Conservation (phyloP, 768 basidiomycete species). For the Russula vinacea region DNA sequence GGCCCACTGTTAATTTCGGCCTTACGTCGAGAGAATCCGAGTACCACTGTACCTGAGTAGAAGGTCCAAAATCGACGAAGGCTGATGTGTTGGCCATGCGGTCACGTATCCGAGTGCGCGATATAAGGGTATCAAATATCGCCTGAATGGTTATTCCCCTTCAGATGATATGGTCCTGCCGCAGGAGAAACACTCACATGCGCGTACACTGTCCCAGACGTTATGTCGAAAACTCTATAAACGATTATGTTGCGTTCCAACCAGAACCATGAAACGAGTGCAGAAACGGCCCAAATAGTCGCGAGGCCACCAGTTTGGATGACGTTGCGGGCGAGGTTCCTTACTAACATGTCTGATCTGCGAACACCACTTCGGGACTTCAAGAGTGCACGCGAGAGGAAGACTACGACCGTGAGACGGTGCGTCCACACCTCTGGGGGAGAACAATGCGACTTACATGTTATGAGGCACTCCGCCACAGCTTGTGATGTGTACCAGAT, state of each 20-base stretch:
- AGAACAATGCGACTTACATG: neutral
- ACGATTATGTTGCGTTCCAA: neutral
- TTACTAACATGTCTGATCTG: neutral
- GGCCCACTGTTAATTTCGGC: too few relatives aligned
- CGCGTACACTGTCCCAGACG: conserved; percentile 8
- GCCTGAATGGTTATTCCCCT: neutral
- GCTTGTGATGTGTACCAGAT: conserved; percentile 4
- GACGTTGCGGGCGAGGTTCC: neutral
- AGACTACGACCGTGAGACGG: neutral
- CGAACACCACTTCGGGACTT: neutral
- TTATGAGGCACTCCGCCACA: conserved; percentile 6
- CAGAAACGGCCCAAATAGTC: neutral
- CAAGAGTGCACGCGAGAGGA: conserved; percentile 4
- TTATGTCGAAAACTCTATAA: conserved; percentile 8
- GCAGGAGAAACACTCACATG: neutral
- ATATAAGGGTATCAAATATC: neutral
- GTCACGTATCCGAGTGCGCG: neutral
- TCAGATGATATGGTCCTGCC: neutral
- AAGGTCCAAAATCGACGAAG: neutral
- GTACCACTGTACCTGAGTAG: too few relatives aligned
- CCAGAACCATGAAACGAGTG: conserved; percentile 1
- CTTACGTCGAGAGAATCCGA: too few relatives aligned
- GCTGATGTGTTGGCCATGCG: neutral
- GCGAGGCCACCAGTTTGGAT: conserved; percentile 9
- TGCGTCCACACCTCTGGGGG: neutral